A percentile compares a stretch with the other conserved stretches of the same genome.
These are phyloP conservation scores for Pichia sp. DNA, from an alignment of 1,139 yeast genomes.

Conservation along the genomic window DNA sequence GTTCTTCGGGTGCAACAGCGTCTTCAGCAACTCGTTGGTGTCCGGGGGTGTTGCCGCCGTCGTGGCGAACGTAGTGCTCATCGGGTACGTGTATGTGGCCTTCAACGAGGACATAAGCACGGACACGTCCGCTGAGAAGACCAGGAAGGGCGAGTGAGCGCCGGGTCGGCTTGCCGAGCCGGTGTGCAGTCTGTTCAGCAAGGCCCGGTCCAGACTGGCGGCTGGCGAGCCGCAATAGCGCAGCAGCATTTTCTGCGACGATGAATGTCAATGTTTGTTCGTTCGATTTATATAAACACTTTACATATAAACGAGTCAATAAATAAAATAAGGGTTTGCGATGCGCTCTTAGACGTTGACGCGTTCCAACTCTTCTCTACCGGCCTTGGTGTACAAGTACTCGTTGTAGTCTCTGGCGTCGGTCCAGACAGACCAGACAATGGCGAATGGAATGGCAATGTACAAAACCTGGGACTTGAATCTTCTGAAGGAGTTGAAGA, in stretches of 20 bases:
- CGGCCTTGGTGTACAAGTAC: slow-evolving; percentile 95
- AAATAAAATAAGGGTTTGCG: neutral
- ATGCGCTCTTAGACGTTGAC: slow-evolving; percentile 53
- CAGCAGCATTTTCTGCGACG: too few species aligned
- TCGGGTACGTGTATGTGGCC: slow-evolving; percentile 83
- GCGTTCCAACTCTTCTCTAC: slow-evolving; percentile 87
- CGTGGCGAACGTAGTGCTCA: slow-evolving; percentile 79
- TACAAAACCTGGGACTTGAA: slow-evolving; percentile 79
- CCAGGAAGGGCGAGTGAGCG: slow-evolving; percentile 11
- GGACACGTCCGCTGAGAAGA: slow-evolving; percentile 32
- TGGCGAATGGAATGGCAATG: slow-evolving; percentile 69
- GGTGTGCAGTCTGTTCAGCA: too few species aligned
- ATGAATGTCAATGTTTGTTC: neutral
- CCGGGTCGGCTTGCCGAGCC: too few species aligned
- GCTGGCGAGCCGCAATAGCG: too few species aligned
- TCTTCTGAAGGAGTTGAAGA: slow-evolving; percentile 95
- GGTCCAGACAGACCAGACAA: slow-evolving; percentile 86
- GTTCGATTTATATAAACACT: slow-evolving; percentile 1
- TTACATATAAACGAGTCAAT: neutral
- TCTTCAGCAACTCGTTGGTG: slow-evolving; percentile 52
- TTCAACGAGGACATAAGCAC: slow-evolving; percentile 68
- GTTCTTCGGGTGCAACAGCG: slow-evolving; percentile 47
- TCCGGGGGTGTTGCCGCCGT: slow-evolving; percentile 91
- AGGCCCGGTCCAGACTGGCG: too few species aligned
- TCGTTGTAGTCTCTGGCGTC: slow-evolving; percentile 87